Evolutionary conservation across 768 basidiomycete genomes (phyloP).

Genomic region (Lanmaoa rubissima): DNA sequence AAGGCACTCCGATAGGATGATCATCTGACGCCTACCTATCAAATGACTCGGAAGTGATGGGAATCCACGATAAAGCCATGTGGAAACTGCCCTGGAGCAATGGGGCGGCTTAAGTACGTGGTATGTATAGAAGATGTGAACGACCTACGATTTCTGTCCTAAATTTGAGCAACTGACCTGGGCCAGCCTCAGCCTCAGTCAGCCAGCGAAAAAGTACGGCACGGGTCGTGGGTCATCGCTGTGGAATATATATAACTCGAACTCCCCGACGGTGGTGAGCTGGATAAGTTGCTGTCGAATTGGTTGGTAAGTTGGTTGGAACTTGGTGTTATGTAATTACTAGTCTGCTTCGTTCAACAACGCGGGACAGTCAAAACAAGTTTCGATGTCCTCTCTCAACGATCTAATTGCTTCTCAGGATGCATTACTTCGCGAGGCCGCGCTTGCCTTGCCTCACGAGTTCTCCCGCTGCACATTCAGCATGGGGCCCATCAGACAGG

Average conservation of each 20-base stretch:
- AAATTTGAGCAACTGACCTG: no score
- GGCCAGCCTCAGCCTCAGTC: no score
- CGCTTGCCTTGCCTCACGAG: conserved; percentile 56
- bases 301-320: no score
- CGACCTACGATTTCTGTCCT: background rate
- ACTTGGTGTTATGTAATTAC: background rate
- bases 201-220: no score
- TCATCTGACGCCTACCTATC: conserved; percentile 1
- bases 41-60: background rate
- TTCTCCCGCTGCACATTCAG: conserved; percentile 66
- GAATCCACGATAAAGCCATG: background rate
- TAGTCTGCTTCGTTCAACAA: background rate
- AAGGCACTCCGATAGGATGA: background rate
- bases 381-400: conserved; percentile 27
- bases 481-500: conserved; percentile 65
- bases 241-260: no score
- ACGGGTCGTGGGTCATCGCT: no score
- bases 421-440: conserved; percentile 32
- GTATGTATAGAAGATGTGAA: background rate
- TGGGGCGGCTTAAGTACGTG: background rate
- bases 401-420: conserved; percentile 29
- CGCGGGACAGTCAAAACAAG: background rate
- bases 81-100: background rate
- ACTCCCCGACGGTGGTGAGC: no score
- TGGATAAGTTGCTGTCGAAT: no score